phyloP scores from a whole-genome alignment of 108 stramenopile genomes.

The Pelagomonas calceolata region DNA sequence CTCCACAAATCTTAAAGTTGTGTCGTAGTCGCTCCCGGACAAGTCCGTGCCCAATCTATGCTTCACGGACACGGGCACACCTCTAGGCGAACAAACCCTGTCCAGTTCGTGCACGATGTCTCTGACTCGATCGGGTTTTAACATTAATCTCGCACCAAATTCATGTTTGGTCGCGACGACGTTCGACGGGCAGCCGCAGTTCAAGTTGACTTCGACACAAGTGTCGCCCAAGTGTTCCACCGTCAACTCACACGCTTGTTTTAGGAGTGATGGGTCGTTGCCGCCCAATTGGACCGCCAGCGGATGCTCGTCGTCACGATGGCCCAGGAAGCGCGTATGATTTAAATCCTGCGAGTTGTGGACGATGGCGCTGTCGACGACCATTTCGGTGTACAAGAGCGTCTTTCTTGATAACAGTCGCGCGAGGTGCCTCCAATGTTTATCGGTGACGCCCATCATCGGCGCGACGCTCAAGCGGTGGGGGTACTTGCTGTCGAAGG shows the following conservation, averaged over 20 bases:
- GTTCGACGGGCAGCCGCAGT: conserved; percentile 16
- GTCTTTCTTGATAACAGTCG: conserved; percentile 5
- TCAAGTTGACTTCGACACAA: conserved; percentile 9
- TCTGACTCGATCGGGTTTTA: neutral
- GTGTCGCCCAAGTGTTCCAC: neutral
- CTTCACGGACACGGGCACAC: neutral
- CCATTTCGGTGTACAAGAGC: conserved; percentile 16
- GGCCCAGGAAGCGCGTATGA: neutral
- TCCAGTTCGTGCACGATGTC: neutral
- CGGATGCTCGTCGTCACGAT: neutral
- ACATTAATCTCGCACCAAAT: conserved; percentile 14
- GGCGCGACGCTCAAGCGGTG: conserved; percentile 1
- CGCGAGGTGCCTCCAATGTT: conserved; percentile 3
- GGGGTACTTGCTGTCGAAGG: too few relatives aligned
- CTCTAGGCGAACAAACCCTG: neutral
- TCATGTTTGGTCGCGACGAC: neutral
- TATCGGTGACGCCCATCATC: conserved; percentile 18
- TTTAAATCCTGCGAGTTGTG: conserved; percentile 1
- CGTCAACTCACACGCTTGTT: neutral
- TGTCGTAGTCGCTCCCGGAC: neutral
- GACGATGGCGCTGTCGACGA: conserved; percentile 7
- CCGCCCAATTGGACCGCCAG: conserved; percentile 16
- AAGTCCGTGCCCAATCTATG: neutral
- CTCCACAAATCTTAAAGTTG: neutral
- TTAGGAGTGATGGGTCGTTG: conserved; percentile 1